Evolutionary conservation across 306 rosid genomes (phyloP), one percentile per base, ranked within the genome.

Genomic region (Bauhinia variegata): DNA sequence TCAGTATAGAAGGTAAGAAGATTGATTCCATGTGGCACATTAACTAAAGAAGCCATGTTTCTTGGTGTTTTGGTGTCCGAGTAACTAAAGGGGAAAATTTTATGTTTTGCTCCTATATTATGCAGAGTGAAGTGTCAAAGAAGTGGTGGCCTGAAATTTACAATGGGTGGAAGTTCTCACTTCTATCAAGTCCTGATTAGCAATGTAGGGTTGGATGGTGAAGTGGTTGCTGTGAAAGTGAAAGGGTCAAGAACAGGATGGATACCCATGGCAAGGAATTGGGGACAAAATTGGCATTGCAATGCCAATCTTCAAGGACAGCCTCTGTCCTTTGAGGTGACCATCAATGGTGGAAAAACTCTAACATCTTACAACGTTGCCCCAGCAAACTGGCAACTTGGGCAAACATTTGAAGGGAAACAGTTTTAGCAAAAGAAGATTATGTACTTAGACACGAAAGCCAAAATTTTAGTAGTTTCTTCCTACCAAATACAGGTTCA

Each of bases 201-300:
- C 46, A 90, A 95, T 73, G 97, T 95, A 3, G 99, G 97, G 46
- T 16, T 69, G 69, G 96, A 85, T 33, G 99, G 99, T 71, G 97
- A 86, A 64, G 89, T 90, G 41, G 66, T 83, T 50, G 99, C 81
- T 36, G 97, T 90, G 76, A 95, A 95, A 75, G 96, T 90, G 88
- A 95, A 95, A 73, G 97, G 99, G 43, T 84, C 97, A 15, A 86
- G 77, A 80, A 95, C 97, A 41, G 97, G 99, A 16, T 95, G 99
- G 99, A 88, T 90, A 54, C 92, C 96, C 0, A 78, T 95, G 97
- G 88, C 93, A 33, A 86, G 96, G 72, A 89, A 89, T 32, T 88
- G 96, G 96, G 98, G 98, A 15, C 95, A 87, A 68, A 81, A 78
- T 70, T 89, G 97, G 96, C 96, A 89, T 72, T 86, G 89, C 87